These are phyloP conservation scores for Tephrocybe sp. DNA, from an alignment of 768 basidiomycete species.

Conservation along the genomic window DNA sequence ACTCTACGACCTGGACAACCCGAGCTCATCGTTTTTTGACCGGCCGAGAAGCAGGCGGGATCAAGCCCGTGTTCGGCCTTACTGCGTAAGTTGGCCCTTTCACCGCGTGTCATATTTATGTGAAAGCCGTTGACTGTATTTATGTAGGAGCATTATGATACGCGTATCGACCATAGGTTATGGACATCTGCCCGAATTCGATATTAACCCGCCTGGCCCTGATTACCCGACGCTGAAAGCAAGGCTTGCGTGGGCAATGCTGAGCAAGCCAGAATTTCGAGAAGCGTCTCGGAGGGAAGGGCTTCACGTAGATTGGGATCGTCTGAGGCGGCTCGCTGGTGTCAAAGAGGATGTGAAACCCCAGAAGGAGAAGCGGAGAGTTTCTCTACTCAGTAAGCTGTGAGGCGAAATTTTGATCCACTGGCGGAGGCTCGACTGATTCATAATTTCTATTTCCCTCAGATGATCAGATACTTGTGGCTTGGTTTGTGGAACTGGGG, in stretches of 20 bases:
- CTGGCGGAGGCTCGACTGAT: background rate
- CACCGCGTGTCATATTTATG: background rate
- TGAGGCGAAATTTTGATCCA: constrained; percentile 5
- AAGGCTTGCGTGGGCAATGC: constrained; percentile 43
- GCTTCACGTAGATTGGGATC: constrained; percentile 29
- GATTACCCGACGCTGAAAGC: constrained; percentile 30
- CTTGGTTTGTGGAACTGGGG: background rate
- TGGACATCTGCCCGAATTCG: constrained; percentile 42
- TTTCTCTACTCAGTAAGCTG: constrained; percentile 12
- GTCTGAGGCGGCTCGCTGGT: constrained; percentile 25
- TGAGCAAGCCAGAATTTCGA: constrained; percentile 33
- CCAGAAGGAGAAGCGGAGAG: constrained; percentile 7
- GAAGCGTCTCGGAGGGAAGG: constrained; percentile 39
- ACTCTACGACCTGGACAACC: constrained; percentile 32
- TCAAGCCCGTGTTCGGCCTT: constrained; percentile 86
- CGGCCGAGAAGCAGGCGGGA: constrained; percentile 78
- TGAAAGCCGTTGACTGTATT: background rate
- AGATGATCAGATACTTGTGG: background rate
- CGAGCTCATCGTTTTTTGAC: constrained; percentile 82
- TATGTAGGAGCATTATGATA: constrained; percentile 42
- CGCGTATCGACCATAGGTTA: constrained; percentile 44
- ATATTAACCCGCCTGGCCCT: constrained; percentile 30
- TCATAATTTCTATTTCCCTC: background rate
- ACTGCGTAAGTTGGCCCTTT: constrained; percentile 62
- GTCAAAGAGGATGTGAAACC: constrained; percentile 16